Percentiles rank a stretch among this genome's conserved stretches.
Evolutionary conservation across 192 early-diverging fungal genomes (phyloP).

Genomic region (Diversispora eburnea): DNA sequence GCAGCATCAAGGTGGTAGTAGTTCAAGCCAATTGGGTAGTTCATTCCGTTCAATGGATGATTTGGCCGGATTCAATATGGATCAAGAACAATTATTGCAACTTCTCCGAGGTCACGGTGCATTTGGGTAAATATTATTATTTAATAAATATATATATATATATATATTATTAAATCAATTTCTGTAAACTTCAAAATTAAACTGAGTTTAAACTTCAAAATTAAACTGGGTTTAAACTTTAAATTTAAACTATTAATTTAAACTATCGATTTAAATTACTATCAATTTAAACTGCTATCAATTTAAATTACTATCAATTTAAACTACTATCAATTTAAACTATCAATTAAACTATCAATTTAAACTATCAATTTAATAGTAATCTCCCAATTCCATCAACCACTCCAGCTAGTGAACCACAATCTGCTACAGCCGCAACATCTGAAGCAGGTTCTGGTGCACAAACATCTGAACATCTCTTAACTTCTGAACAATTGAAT

Average conservation of each 20-base stretch:
- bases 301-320: no score
- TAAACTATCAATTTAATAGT: neutral
- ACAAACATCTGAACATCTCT: constrained; percentile 12
- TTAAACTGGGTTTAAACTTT: no score
- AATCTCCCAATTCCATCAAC: constrained; percentile 13
- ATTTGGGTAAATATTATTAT: constrained; percentile 7
- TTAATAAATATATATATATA: neutral
- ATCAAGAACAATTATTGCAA: constrained; percentile 26
- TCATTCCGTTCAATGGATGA: constrained; percentile 24
- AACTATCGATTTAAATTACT: no score
- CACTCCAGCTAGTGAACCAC: constrained; percentile 24
- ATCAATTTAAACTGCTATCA: no score
- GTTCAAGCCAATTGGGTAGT: neutral
- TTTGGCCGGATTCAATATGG: constrained; percentile 20
- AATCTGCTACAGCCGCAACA: constrained; percentile 15
- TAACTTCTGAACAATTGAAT: constrained; percentile 44
- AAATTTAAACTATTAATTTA: no score
- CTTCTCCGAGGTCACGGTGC: constrained; percentile 24
- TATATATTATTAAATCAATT: neutral
- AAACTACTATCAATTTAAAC: no score
- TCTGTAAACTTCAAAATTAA: neutral
- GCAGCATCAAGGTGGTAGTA: constrained; percentile 8
- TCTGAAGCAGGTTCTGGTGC: constrained; percentile 12
- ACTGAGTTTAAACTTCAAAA: neutral
- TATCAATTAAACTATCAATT: no score